Conservation (phyloP, 257 asterid genomes). For the Gentiana straminea region DNA sequence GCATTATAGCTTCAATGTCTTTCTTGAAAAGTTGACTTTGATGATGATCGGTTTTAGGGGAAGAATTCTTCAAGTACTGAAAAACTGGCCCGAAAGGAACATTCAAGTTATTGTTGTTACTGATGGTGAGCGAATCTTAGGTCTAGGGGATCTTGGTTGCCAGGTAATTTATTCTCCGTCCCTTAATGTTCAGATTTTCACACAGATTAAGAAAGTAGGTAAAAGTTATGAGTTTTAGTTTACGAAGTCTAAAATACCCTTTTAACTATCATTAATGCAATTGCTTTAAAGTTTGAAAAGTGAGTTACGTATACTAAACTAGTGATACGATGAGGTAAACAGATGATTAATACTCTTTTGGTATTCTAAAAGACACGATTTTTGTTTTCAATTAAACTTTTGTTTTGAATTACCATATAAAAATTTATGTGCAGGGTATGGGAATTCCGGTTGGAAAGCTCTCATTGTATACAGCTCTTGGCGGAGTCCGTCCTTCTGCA, state of each 20-base stretch:
- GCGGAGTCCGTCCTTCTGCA: conserved; percentile 93
- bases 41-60: conserved; percentile 38
- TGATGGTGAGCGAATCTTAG: conserved; percentile 92
- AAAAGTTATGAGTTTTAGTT: neutral
- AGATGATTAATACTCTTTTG: no score
- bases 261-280: no score
- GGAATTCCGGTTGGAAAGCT: conserved; percentile 97
- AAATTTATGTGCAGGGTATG: conserved; percentile 60
- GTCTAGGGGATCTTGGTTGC: conserved; percentile 97
- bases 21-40: neutral
- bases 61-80: conserved; percentile 72
- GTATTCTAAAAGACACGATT: neutral
- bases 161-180: conserved; percentile 38
- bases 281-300: no score
- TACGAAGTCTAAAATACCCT: no score
- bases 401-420: conserved; percentile 4
- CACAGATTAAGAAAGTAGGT: neutral
- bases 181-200: no score
- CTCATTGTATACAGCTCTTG: conserved; percentile 87
- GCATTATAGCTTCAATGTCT: neutral
- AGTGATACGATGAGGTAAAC: no score
- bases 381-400: neutral
- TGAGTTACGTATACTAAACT: no score
- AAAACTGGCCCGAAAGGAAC: conserved; percentile 85
- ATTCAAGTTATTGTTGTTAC: conserved; percentile 94